Evolutionary conservation across 306 rosid genomes (phyloP).

Genomic region (Cucurbita pepo): DNA sequence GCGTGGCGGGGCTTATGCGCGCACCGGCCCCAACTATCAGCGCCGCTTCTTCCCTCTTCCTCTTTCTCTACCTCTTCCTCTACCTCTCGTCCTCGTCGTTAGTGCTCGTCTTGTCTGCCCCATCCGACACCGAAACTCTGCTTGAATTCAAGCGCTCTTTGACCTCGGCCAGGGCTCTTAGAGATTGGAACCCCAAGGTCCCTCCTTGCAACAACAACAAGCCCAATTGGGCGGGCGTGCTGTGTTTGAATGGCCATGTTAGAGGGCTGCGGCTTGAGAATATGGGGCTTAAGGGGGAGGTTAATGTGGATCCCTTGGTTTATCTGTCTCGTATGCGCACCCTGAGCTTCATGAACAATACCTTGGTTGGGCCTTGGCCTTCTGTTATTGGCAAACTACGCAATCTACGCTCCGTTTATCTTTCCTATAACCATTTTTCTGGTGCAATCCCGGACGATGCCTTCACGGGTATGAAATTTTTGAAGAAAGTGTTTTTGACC

Average conservation of each 20-base stretch:
- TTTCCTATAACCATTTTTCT: constrained; percentile 56
- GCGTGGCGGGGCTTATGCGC: constrained; percentile 55
- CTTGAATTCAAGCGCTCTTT: constrained; percentile 37
- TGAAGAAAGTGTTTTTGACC: constrained; percentile 37
- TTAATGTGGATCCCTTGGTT: constrained; percentile 25
- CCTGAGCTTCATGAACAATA: constrained; percentile 66
- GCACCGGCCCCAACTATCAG: constrained; percentile 50
- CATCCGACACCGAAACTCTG: constrained; percentile 31
- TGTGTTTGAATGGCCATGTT: constrained; percentile 31
- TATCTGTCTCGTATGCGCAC: constrained; percentile 24
- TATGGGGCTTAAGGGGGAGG: constrained; percentile 45
- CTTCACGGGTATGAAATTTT: constrained; percentile 28
- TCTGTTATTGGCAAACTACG: constrained; percentile 15
- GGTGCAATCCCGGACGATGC: constrained; percentile 57
- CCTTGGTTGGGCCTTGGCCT: constrained; percentile 58
- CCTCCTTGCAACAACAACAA: constrained; percentile 33
- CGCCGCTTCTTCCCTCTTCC: not conserved
- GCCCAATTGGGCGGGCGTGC: constrained; percentile 50
- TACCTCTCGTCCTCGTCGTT: not conserved
- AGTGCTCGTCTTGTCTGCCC: not conserved
- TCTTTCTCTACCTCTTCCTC: not conserved
- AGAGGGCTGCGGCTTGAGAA: constrained; percentile 55
- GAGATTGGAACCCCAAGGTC: constrained; percentile 36
- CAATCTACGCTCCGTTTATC: constrained; percentile 30
- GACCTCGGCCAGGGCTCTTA: constrained; percentile 11